Base-by-base conservation (phyloP, 495 filamentous ascomycete genomes). In the Lasiosphaeria miniovina region DNA sequence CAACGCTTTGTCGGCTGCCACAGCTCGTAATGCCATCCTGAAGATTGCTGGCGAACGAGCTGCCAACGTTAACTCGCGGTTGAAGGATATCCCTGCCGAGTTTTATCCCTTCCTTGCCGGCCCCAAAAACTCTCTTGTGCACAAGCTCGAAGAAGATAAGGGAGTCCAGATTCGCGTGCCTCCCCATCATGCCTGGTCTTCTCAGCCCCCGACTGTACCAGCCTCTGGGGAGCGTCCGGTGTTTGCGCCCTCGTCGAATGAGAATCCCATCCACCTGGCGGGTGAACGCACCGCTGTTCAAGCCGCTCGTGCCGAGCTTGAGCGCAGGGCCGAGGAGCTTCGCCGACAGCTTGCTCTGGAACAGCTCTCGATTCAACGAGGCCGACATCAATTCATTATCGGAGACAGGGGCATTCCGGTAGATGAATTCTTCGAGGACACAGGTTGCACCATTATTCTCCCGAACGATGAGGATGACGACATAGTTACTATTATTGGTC, bases 91-190 rank as follows among this genome's bases (percentile, higher is more conserved):
- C 59, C 93, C 93, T 3, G 86, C 93, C 17, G 91, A 96, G 69
- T 95, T 90, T 71, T 99, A 91, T 74, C 95, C 93, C 12, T 98
- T 98, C 78, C 89, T 99, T 70, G 88, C 90, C 32, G 93, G 93
- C 32, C 84, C 89, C 12, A 84, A 93, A 67, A 89, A 91, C 67
- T 75, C 77, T 36, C 76, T 82, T 49, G 74, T 90, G 60, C 80
- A 83, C 45, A 81, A 82, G 41, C 80, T 96, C 41, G 90, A 96
- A 71, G 70, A 75, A 34, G 68, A 76, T 48, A 74, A 74, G 32
- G 85, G 86, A 54, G 75, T 94, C 15, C 86, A 88, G 68, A 77
- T 96, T 38, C 82, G 89, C 52, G 86, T 96, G 49, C 92, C 92
- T 56, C 84, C 88, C 35, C 88, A 93, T 66, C 85, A 90, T 65